Conservation (phyloP, 1,284 basidiomycete species). For the Leccinum pachyderme region DNA sequence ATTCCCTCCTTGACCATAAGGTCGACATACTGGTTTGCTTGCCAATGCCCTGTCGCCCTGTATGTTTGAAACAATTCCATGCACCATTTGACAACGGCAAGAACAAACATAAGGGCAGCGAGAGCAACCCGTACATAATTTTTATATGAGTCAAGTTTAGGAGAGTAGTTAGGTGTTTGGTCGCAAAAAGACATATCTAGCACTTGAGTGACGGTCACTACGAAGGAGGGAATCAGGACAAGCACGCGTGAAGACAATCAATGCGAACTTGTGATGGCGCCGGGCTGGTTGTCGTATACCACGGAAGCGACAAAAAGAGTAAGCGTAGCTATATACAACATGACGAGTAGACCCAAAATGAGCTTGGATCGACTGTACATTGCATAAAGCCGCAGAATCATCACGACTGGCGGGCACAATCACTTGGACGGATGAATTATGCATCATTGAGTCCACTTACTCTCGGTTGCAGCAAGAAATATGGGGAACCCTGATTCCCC, state of each 20-base stretch:
- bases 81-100: slow-evolving; percentile 11
- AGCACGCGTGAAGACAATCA: background rate
- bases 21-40: slow-evolving; percentile 13
- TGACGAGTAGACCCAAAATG: slow-evolving; percentile 16
- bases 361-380: slow-evolving; percentile 21
- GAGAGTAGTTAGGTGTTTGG: background rate
- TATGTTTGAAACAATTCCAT: slow-evolving; percentile 17
- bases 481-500: slow-evolving; percentile 3
- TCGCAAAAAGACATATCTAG: slow-evolving; percentile 21
- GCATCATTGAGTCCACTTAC: slow-evolving; percentile 11
- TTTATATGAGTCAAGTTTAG: slow-evolving; percentile 13
- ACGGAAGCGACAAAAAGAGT: slow-evolving; percentile 5
- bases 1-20: slow-evolving; percentile 16
- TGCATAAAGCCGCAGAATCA: slow-evolving; percentile 27
- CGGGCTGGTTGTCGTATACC: slow-evolving; percentile 9
- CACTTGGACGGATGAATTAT: background rate
- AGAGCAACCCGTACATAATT: slow-evolving; percentile 16
- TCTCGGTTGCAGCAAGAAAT: slow-evolving; percentile 19
- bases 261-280: slow-evolving; percentile 12
- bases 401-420: slow-evolving; percentile 15
- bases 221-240: background rate
- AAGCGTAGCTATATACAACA: slow-evolving; percentile 11
- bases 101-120: slow-evolving; percentile 16
- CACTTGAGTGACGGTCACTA: slow-evolving; percentile 15
- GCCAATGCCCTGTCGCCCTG: slow-evolving; percentile 11